Evolutionary conservation across 345 rosid species (phyloP).

Genomic region (Abelmoschus esculentus): DNA sequence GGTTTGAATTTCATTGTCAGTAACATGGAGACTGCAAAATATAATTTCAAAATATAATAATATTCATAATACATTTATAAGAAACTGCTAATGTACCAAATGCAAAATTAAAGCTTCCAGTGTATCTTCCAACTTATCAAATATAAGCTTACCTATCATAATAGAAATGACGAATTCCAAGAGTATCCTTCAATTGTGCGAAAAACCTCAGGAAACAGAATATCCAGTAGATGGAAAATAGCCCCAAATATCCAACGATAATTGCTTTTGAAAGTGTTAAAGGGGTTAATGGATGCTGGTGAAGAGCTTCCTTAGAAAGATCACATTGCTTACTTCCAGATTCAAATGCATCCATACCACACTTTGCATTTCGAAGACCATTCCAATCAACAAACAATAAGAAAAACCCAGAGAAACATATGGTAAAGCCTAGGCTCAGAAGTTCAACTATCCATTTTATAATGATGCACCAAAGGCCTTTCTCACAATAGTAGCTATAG

Average conservation of each 20-base stretch:
- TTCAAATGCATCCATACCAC: slow-evolving; percentile 98
- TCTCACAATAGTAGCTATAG: slow-evolving; percentile 87
- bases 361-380: slow-evolving; percentile 97
- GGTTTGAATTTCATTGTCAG: slow-evolving; percentile 86
- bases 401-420: slow-evolving; percentile 94
- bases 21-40: slow-evolving; percentile 77
- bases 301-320: slow-evolving; percentile 90
- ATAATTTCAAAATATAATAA: background rate
- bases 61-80: slow-evolving; percentile 7
- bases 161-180: slow-evolving; percentile 77
- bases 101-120: slow-evolving; percentile 5
- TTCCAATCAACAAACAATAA: slow-evolving; percentile 90
- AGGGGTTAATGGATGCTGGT: slow-evolving; percentile 80
- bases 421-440: slow-evolving; percentile 76
- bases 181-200: slow-evolving; percentile 75
- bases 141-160: slow-evolving; percentile 50
- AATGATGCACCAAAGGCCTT: slow-evolving; percentile 93
- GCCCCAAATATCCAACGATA: slow-evolving; percentile 78
- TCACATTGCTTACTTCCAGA: slow-evolving; percentile 96
- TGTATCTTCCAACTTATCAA: slow-evolving; percentile 2
- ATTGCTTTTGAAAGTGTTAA: slow-evolving; percentile 73
- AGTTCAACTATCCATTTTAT: slow-evolving; percentile 96
- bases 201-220: slow-evolving; percentile 93
- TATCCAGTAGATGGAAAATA: slow-evolving; percentile 77
- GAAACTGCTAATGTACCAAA: background rate